phyloP scores from a whole-genome alignment of 345 rosid genomes.

The Melaleuca alternifolia region DNA sequence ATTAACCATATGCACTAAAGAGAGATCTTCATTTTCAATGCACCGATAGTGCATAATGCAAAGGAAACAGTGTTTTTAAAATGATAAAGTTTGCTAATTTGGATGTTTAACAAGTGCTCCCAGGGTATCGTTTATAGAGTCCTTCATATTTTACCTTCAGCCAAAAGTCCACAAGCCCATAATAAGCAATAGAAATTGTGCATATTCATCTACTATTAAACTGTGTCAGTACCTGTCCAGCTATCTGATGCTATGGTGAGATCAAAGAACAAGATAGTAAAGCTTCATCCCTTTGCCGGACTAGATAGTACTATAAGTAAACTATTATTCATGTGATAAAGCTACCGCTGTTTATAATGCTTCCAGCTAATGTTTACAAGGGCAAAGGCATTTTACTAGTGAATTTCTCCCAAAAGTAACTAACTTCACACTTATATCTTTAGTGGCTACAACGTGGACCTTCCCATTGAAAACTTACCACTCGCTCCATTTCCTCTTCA shows the following conservation, averaged over 20 bases:
- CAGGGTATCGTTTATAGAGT: not conserved
- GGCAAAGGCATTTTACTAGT: not conserved
- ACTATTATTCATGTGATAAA: not conserved
- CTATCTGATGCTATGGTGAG: not conserved
- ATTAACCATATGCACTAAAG: not conserved
- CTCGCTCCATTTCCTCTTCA: conserved; percentile 91
- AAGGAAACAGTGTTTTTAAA: not conserved
- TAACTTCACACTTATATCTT: not conserved
- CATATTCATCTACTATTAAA: not conserved
- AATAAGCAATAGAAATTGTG: not conserved
- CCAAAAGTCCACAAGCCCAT: not conserved
- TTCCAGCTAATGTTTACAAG: not conserved
- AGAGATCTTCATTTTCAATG: not conserved
- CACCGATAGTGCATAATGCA: not conserved
- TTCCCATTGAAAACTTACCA: conserved; percentile 36
- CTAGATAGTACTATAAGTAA: not conserved
- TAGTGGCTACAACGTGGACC: not conserved
- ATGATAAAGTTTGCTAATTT: not conserved
- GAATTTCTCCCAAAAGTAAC: not conserved
- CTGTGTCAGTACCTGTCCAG: not conserved
- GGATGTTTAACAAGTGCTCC: not conserved
- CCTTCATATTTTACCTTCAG: not conserved
- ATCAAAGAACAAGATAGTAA: not conserved
- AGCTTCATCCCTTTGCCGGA: not conserved
- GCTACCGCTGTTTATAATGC: not conserved